These are phyloP conservation scores for Brettanomyces anomalus DNA, from an alignment of 805 yeast genomes.

Conservation along the genomic window DNA sequence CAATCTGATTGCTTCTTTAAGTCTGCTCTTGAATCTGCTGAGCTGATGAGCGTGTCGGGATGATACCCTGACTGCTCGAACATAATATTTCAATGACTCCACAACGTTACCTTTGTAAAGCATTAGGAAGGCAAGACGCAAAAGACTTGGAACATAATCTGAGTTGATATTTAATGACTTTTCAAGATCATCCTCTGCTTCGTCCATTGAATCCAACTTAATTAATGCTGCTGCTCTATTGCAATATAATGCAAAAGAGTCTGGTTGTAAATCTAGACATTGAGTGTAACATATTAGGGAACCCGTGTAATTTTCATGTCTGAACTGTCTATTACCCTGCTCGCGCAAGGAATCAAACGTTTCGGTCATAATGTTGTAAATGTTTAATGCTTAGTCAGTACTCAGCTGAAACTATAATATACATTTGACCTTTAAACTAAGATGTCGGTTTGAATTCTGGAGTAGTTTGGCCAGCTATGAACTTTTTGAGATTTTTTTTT, in stretches of 20 bases:
- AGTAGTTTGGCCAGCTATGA: too few relatives aligned
- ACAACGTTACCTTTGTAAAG: slow-evolving; percentile 29
- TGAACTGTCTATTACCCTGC: slow-evolving; percentile 22
- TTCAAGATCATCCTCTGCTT: slow-evolving; percentile 28
- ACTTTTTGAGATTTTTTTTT: too few relatives aligned
- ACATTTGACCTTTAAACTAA: too few relatives aligned
- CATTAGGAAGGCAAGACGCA: slow-evolving; percentile 29
- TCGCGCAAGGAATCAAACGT: slow-evolving; percentile 10
- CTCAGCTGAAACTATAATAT: too few relatives aligned
- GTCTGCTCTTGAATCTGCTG: slow-evolving; percentile 17
- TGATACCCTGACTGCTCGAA: slow-evolving; percentile 23
- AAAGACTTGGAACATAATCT: slow-evolving; percentile 29
- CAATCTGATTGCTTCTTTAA: slow-evolving; percentile 20
- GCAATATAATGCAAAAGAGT: slow-evolving; percentile 25
- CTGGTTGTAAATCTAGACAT: slow-evolving; percentile 26
- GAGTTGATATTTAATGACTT: slow-evolving; percentile 25
- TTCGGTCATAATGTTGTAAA: neutral
- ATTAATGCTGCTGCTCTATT: slow-evolving; percentile 34
- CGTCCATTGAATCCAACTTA: slow-evolving; percentile 25
- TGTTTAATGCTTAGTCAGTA: too few relatives aligned
- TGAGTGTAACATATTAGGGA: slow-evolving; percentile 31
- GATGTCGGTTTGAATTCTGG: too few relatives aligned
- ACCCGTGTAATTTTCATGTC: slow-evolving; percentile 18
- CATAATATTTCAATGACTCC: slow-evolving; percentile 28
- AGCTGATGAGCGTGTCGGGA: slow-evolving; percentile 12